Base-by-base conservation (phyloP, 192 early-diverging fungal species). In the Lobosporangium transversale region DNA sequence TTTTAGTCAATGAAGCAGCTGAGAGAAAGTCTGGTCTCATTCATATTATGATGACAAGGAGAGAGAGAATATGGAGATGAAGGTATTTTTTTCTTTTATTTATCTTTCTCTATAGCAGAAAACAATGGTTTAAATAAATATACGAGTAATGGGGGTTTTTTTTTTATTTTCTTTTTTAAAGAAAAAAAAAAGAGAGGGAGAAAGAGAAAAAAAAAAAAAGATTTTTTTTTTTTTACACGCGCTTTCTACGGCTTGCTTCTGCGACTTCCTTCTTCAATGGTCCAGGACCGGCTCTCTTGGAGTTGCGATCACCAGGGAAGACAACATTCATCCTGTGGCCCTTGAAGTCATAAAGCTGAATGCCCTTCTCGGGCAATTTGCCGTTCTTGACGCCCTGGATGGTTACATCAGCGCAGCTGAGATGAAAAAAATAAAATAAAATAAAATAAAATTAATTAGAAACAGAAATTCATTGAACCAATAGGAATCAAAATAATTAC, bases 401-500 rank as follows among this genome's bases (percentile, higher is more conserved):
- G 8, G 73, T 76, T 4, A 76, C 40, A 62, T 76, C 73, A 44
- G 73, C 73, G 23, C 73, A 76, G 40, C 73, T 76, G 37, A 14
- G 14, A 10, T 7, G 37, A 40, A 40, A 14, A 7, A 40, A 10
- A 14, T n/a, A 50, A 45, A 42, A 53, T n/a, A 61, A 40, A 29
- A 40, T 11, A 6, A 23, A 29, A 20, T 29, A 6, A 23, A 14
- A 14, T 31, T 9, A 40, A 42, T 32, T 4, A 57, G 20, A 26
- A 24, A 42, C 2, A 24, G 3, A 40, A 18, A 8, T 20, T 6
- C 10, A n/a, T 20, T 37, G 35, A 15, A 24, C 4, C 36, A 18
- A 12, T 20, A 42, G 7, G 42, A 1, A 43, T 23, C 1, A 17
- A 3, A 55, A 2, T 35, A 24, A 35, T 42, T 42, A 42, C 40